These are phyloP conservation scores for Trichoderma parareesei DNA, from an alignment of 495 filamentous ascomycete genomes.

Conservation along the genomic window DNA sequence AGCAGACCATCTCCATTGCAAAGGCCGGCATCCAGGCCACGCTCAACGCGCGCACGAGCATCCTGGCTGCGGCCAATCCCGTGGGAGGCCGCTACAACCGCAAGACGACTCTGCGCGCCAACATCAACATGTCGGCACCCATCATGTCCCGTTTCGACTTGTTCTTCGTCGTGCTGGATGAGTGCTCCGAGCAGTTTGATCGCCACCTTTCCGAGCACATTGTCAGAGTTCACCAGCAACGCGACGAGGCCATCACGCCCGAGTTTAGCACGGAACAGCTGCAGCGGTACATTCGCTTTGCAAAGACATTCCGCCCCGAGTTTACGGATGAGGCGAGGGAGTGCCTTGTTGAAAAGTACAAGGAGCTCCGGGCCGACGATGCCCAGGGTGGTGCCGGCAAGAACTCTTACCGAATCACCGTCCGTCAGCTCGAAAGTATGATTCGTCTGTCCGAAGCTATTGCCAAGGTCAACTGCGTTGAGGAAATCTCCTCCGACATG, in stretches of 20 bases:
- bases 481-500: constrained; percentile 75
- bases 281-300: constrained; percentile 95
- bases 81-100: constrained; percentile 95
- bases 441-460: constrained; percentile 93
- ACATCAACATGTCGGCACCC: constrained; percentile 96
- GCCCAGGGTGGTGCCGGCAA: constrained; percentile 87
- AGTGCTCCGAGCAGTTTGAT: constrained; percentile 88
- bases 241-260: constrained; percentile 81
- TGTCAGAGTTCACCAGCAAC: constrained; percentile 84
- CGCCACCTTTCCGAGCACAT: constrained; percentile 90
- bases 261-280: constrained; percentile 95
- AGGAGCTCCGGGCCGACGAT: constrained; percentile 89
- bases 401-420: constrained; percentile 94
- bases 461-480: constrained; percentile 93
- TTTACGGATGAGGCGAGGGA: constrained; percentile 83
- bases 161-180: constrained; percentile 97
- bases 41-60: constrained; percentile 88
- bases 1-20: constrained; percentile 98
- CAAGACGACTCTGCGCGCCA: constrained; percentile 83
- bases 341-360: constrained; percentile 86
- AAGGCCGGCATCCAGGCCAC: constrained; percentile 99
- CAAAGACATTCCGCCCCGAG: constrained; percentile 85
- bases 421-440: constrained; percentile 89
- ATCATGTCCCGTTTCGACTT: constrained; percentile 99
- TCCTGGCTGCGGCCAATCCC: constrained; percentile 93